A percentile compares a stretch with the other conserved stretches of the same genome.
Evolutionary conservation across 208 protist species (phyloP).

Genomic region (Lotmaria passim): DNA sequence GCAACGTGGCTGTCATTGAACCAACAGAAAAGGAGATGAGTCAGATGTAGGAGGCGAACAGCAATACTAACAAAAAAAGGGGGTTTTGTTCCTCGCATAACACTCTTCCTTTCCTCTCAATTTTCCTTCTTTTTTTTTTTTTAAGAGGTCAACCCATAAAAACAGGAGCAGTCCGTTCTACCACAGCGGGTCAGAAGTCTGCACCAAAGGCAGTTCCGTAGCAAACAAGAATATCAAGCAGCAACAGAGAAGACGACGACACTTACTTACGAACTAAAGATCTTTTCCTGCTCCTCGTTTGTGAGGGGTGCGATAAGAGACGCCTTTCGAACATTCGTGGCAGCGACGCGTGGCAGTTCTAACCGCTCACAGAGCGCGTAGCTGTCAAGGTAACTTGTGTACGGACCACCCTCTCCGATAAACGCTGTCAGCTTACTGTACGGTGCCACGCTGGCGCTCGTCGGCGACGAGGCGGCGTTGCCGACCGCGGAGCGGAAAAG

Average conservation of each 20-base stretch:
- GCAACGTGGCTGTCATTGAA: no score
- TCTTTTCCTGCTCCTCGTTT: slow-evolving; percentile 28
- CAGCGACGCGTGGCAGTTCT: background rate
- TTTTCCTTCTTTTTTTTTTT: no score
- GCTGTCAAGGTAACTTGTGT: slow-evolving; percentile 40
- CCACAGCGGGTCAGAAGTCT: no score
- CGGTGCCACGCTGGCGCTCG: background rate
- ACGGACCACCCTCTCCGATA: slow-evolving; percentile 25
- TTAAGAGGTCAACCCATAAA: no score
- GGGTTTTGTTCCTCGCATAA: no score
- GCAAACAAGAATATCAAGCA: background rate
- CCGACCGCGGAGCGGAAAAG: slow-evolving; percentile 5
- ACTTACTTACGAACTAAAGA: slow-evolving; percentile 18
- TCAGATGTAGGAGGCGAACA: no score
- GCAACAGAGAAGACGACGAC: background rate
- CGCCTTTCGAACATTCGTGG: background rate
- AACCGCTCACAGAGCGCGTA: slow-evolving; percentile 15
- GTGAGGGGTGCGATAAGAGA: slow-evolving; percentile 20
- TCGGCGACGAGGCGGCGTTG: slow-evolving; percentile 10
- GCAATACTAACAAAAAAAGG: no score
- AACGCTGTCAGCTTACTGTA: background rate
- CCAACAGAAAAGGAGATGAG: no score
- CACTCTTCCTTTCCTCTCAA: no score
- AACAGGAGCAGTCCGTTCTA: no score
- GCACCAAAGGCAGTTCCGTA: no score